Percentiles rank a stretch among this genome's conserved stretches.
Evolutionary conservation across 352 stramenopile species (phyloP).

Genomic region (Globisporangium emineosum): DNA sequence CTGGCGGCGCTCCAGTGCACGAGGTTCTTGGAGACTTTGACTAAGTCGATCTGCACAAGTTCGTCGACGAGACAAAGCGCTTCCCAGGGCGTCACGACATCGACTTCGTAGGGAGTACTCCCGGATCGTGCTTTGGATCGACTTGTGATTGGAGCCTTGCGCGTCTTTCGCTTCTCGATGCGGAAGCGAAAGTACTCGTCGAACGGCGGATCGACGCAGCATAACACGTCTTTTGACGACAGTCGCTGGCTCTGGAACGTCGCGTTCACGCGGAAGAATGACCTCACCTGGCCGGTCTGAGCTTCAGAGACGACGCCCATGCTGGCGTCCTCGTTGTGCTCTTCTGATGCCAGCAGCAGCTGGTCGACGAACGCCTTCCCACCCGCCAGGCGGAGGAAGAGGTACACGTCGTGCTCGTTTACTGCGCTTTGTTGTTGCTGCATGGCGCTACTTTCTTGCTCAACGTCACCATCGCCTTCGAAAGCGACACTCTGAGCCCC

Average conservation of each 20-base stretch:
- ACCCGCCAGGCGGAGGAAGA: slow-evolving; percentile 57
- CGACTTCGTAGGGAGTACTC: slow-evolving; percentile 41
- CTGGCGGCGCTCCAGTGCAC: slow-evolving; percentile 22
- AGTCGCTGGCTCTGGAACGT: slow-evolving; percentile 61
- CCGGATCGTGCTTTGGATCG: slow-evolving; percentile 12
- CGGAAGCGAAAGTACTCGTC: slow-evolving; percentile 65
- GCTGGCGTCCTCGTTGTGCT: slow-evolving; percentile 15
- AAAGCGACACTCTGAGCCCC: neutral
- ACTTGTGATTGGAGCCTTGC: neutral
- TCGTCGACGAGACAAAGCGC: slow-evolving; percentile 67
- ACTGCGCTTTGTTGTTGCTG: neutral
- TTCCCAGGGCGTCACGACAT: slow-evolving; percentile 64
- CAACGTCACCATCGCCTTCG: neutral
- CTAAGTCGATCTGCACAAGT: slow-evolving; percentile 46
- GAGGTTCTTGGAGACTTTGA: slow-evolving; percentile 61
- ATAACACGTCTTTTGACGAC: slow-evolving; percentile 39
- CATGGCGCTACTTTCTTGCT: neutral
- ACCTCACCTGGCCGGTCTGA: slow-evolving; percentile 39
- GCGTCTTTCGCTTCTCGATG: slow-evolving; percentile 35
- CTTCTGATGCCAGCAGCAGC: slow-evolving; percentile 37
- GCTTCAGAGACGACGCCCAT: slow-evolving; percentile 16
- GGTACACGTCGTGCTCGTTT: slow-evolving; percentile 22
- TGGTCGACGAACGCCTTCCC: slow-evolving; percentile 79
- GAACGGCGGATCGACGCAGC: slow-evolving; percentile 60
- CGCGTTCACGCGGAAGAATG: slow-evolving; percentile 52